Percentiles rank a stretch among this genome's conserved stretches.
Conservation (phyloP, 31 red algal species). For the Endocladia muricata region DNA sequence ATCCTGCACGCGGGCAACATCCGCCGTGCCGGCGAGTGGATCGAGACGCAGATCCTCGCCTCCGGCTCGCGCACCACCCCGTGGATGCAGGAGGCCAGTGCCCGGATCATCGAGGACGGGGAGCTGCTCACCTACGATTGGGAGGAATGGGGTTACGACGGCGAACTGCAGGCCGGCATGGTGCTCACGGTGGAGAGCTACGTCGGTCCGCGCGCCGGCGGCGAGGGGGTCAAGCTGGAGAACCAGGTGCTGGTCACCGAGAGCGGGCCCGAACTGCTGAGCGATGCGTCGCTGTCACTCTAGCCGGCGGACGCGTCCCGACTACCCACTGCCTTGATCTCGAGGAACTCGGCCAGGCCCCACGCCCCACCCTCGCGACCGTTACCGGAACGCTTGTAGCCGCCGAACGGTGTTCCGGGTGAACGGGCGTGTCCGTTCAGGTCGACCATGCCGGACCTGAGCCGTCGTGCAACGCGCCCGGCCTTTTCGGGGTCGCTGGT, state of each 20-base stretch:
- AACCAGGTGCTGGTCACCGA: constrained; percentile 18
- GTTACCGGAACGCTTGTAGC: constrained; percentile 25
- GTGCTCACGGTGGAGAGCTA: constrained; percentile 13
- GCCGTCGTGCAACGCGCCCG: neutral
- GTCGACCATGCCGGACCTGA: neutral
- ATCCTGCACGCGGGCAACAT: constrained; percentile 19
- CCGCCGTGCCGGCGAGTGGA: constrained; percentile 3
- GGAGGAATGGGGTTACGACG: constrained; percentile 18
- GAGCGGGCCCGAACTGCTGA: constrained; percentile 6
- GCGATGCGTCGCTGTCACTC: neutral
- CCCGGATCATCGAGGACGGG: too few relatives aligned
- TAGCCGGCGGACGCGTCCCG: neutral
- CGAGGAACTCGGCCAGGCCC: constrained; percentile 5
- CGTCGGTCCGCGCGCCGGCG: constrained; percentile 6
- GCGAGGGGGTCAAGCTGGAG: constrained; percentile 13
- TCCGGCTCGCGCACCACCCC: neutral
- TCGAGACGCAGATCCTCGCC: neutral
- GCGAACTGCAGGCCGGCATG: constrained; percentile 1
- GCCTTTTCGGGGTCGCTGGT: constrained; percentile 1
- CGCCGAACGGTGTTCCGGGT: constrained; percentile 18
- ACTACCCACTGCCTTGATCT: constrained; percentile 28
- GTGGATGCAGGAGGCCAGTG: neutral
- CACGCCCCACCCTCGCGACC: constrained; percentile 17
- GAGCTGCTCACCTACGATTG: neutral
- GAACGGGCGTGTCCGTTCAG: constrained; percentile 1